Evolutionary conservation across 2,329 filamentous ascomycete species (phyloP).

Genomic region (Fusarium buharicum): DNA sequence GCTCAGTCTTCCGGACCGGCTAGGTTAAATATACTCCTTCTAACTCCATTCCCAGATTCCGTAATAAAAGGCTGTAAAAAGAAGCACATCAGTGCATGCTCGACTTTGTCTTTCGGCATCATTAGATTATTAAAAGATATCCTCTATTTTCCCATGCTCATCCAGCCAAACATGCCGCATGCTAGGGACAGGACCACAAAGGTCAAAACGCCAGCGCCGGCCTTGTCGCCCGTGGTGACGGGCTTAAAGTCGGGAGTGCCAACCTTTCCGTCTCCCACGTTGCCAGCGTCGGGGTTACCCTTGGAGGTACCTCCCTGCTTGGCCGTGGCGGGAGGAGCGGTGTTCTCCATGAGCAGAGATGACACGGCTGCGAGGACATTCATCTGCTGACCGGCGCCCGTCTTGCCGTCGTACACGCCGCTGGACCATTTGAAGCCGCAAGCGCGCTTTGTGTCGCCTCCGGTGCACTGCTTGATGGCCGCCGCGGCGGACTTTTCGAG

Average conservation of each 20-base stretch:
- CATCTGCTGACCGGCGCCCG: conserved; percentile 70
- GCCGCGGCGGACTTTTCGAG: conserved; percentile 63
- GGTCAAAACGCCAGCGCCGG: conserved; percentile 61
- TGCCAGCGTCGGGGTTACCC: conserved; percentile 57
- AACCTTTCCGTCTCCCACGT: conserved; percentile 51
- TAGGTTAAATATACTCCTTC: conserved; percentile 40
- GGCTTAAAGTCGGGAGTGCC: conserved; percentile 45
- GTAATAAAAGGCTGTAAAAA: conserved; percentile 28
- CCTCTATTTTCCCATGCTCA: conserved; percentile 54
- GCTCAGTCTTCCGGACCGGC: conserved; percentile 37
- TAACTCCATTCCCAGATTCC: conserved; percentile 40
- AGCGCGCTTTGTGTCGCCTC: conserved; percentile 57
- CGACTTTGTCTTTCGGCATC: conserved; percentile 17
- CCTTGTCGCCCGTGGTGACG: conserved; percentile 57
- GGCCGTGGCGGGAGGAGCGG: conserved; percentile 57
- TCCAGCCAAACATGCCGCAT: conserved; percentile 59
- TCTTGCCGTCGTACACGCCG: conserved; percentile 63
- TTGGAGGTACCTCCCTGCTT: conserved; percentile 62
- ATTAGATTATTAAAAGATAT: conserved; percentile 15
- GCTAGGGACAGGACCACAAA: conserved; percentile 55
- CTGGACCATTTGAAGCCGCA: conserved; percentile 67
- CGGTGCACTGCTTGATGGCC: conserved; percentile 66
- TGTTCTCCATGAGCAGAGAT: conserved; percentile 59
- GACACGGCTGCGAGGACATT: conserved; percentile 66
- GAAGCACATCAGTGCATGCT: conserved; percentile 22